Base-by-base conservation (phyloP, 2,329 filamentous ascomycete species). In the Nemania sp. region DNA sequence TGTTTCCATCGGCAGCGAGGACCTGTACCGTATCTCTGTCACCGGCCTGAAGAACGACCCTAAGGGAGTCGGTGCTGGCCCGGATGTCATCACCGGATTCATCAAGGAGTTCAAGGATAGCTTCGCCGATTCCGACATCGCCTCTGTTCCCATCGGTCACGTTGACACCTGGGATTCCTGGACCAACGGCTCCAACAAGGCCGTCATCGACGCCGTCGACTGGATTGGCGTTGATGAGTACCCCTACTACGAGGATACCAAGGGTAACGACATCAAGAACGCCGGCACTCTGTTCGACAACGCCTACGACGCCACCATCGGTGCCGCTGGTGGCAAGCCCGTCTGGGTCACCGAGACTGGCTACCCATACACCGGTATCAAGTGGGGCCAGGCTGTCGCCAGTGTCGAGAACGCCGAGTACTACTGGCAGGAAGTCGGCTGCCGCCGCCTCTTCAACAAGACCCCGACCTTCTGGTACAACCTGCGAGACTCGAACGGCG, bases 331-430 rank as follows among this genome's bases (percentile, higher is more conserved):
- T 42, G 68, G 67, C 29, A 68, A 67, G 54, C 68, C 68, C 40
- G 68, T 97, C 29, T 96, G 94, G 75, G 86, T 83, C 39, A 82
- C 80, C 2, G 83, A 86, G 76, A 83, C 81, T 18, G 83, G 83
- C 53, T 86, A 82, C 82, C 83, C 84, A 17, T 76, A 79, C 37
- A 69, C 72, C 20, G 83, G 83, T 20, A 67, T 75, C n/a, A 78
- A 75, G 35, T 72, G 74, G 60, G 78, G 76, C 45, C 62, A 75
- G 60, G 81, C 81, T 51, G 76, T 81, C 15, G 70, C 84, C 18
- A 79, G 72, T 39, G 69, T 79, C n/a, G 72, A 75, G 10, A 85
- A 85, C 65, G 80, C 83, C 55, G 60, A 70, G 54, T 68, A 60
- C 62, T 73, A 73, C 68, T 73, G 71, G 71, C 59, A 73, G 56